Base-by-base conservation (phyloP, 2,329 filamentous ascomycete genomes). In the Ascocoryne sarcoides region DNA sequence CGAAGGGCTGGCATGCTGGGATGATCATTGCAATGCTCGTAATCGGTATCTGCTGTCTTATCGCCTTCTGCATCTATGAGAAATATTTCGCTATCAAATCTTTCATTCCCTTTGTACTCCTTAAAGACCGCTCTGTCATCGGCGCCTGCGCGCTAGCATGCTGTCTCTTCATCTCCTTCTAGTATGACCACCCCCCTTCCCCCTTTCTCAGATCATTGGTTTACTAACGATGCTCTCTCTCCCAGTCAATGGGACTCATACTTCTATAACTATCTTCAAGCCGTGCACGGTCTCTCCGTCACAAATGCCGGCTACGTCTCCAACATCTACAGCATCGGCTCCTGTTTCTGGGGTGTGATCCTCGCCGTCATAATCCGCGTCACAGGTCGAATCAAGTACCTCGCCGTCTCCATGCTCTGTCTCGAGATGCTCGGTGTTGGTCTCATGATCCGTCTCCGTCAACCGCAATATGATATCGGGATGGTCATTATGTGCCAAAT, bases 401-500 rank as follows among this genome's bases (percentile, higher is more conserved):
- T 56, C 8, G 46, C 46, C n/a, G 35, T 50, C 12, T 37, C 46
- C 10, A 37, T 46, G 2, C 43, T 54, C 9, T 43, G 42, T 10
- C 42, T 55, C 3, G 32, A 55, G 19, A 68, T 76, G 18, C 57
- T 71, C 2, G 74, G 72, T 1, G 61, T 74, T 1, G 65, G 72
- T 4, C 61, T 79, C 35, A 77, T 81, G 73, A 68, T 79, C 45
- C 56, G 72, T 21, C 77, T 72, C 60, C 72, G 75, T 16, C 64
- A 67, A 42, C 68, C 73, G 32, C 63, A 68, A 31, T 64, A 62
- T 34, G 65, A 67, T 18, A 62, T 75, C 16, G 62, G 69, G 3
- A 71, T 73, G 54, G 63, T 80, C 12, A 57, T 80, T 54, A 70
- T 75, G 59, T 75, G 71, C 33, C 75, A 81, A 53, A 66, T 80